Percentiles rank a stretch among this genome's conserved stretches.
Conservation (phyloP, 2,329 filamentous ascomycete genomes). For the Penicillium oxalicum region DNA sequence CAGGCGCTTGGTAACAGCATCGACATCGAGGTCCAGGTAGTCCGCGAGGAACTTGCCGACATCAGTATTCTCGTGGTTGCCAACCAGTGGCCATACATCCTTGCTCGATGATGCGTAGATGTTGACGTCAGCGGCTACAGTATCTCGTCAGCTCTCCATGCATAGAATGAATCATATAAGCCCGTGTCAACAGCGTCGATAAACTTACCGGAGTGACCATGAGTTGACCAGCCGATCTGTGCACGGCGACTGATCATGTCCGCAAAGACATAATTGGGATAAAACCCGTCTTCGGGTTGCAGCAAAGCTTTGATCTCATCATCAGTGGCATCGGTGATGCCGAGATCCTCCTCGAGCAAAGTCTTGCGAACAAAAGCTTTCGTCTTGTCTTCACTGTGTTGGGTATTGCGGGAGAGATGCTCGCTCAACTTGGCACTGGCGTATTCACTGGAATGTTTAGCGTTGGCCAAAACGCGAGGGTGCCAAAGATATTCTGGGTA, state of each 20-base stretch:
- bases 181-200: no score
- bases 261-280: conserved; percentile 60
- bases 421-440: conserved; percentile 57
- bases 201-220: conserved; percentile 65
- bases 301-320: conserved; percentile 65
- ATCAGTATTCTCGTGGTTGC: conserved; percentile 94
- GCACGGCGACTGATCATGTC: conserved; percentile 83
- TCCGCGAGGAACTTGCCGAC: conserved; percentile 73
- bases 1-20: conserved; percentile 70
- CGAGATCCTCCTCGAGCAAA: conserved; percentile 65
- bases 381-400: conserved; percentile 39
- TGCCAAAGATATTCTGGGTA: conserved; percentile 67
- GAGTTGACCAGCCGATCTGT: conserved; percentile 88
- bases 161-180: background rate
- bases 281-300: conserved; percentile 49
- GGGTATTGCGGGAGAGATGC: conserved; percentile 47
- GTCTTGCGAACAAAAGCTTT: conserved; percentile 60
- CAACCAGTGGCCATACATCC: conserved; percentile 58
- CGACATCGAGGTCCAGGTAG: conserved; percentile 75
- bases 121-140: conserved; percentile 79
- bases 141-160: conserved; percentile 2
- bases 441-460: conserved; percentile 67
- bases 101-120: conserved; percentile 76
- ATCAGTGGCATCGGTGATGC: conserved; percentile 66
- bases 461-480: conserved; percentile 72